Base-by-base conservation (phyloP, 257 asterid species). In the Gentiana dahurica region DNA sequence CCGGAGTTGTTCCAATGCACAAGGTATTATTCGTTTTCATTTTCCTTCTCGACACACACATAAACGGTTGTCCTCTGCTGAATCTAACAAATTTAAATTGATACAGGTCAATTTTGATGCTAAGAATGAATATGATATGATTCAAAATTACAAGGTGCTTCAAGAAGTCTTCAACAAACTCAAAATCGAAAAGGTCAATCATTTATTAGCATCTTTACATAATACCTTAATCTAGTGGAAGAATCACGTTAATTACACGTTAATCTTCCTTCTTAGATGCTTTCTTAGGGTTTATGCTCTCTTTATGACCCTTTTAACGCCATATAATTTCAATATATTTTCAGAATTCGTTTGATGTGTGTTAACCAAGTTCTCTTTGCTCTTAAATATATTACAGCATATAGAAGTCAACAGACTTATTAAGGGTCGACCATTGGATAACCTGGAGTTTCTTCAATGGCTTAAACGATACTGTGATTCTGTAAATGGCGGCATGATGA, bases 381-480 rank as follows among this genome's bases (percentile, higher is more conserved):
- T 58, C 63, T 35, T 12, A 11, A 57, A 65, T 47, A 56, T 58
- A 47, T 68, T 53, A 64, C 90, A 90, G 98, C 98, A 90, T 67
- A 82, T 90, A 71, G 98, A 90, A 76, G 98, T 90, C 55, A 84
- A 76, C 78, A 82, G 79, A 70, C 91, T 90, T 62, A 90, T 90
- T 45, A 90, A 90, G 66, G 95, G 77, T n/a, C 77, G 98, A 68
- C 85, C 98, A 36, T 65, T 90, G 75, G 98, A 90, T 78, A 90
- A 90, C 77, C 73, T 90, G 84, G 98, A 90, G 79, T 90, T 90
- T 54, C 74, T 90, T 53, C 98, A 90, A 71, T 90, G 98, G 98
- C 75, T 90, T 73, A 90, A 90, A 71, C 94, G 89, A 57, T 82
- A 87, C 53, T 90, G 96, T 60, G 98, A 90, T 75, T 84, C 94